phyloP scores from a whole-genome alignment of 768 basidiomycete species.

The Panus rudis region DNA sequence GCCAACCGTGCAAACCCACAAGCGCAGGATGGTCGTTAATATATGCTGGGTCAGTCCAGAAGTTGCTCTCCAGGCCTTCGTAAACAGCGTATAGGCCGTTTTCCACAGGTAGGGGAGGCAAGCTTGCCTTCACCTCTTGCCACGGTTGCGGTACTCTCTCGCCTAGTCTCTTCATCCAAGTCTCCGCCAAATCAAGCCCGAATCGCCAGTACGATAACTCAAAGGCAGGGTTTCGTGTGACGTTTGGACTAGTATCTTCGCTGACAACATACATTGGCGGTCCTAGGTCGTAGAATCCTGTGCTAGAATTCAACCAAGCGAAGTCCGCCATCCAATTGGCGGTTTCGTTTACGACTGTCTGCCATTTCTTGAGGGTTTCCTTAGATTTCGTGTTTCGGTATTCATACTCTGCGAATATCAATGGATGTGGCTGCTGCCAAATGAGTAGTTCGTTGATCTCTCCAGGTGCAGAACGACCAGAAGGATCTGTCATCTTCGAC shows the following conservation, averaged over 20 bases:
- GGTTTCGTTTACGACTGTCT: slow-evolving; percentile 40
- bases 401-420: slow-evolving; percentile 52
- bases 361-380: slow-evolving; percentile 44
- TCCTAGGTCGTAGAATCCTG: slow-evolving; percentile 44
- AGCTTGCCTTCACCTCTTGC: slow-evolving; percentile 36
- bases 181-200: slow-evolving; percentile 40
- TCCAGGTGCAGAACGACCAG: slow-evolving; percentile 50
- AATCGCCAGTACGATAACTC: slow-evolving; percentile 55
- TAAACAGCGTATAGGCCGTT: slow-evolving; percentile 47
- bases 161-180: slow-evolving; percentile 40
- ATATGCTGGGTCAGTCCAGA: slow-evolving; percentile 44
- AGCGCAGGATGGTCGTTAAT: slow-evolving; percentile 55
- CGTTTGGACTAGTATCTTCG: slow-evolving; percentile 50
- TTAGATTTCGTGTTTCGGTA: slow-evolving; percentile 35
- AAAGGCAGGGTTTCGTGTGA: slow-evolving; percentile 49
- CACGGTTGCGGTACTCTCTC: slow-evolving; percentile 35
- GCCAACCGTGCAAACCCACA: slow-evolving; percentile 51
- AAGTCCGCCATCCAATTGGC: slow-evolving; percentile 58
- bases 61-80: slow-evolving; percentile 44
- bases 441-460: slow-evolving; percentile 58
- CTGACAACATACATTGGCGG: slow-evolving; percentile 53
- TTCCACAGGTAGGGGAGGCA: slow-evolving; percentile 46
- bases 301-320: slow-evolving; percentile 43
- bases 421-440: slow-evolving; percentile 56
- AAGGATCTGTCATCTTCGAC: slow-evolving; percentile 60